Evolutionary conservation across 164 flowering plant genomes (phyloP), one percentile per base, ranked within the genome.

Genomic region (Chimonanthus praecox): DNA sequence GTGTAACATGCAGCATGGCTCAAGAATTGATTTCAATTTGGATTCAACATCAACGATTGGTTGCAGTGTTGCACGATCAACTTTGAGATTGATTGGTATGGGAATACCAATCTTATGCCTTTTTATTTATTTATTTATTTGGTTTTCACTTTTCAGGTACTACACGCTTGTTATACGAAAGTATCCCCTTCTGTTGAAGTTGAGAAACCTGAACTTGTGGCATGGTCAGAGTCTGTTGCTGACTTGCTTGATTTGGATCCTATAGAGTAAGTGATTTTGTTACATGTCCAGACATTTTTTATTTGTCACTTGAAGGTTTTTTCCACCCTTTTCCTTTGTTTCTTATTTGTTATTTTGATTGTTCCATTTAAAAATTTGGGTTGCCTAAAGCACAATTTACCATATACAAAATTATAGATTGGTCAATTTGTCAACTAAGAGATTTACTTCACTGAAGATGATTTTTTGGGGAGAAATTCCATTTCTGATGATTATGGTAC

Each of bases 151-250:
- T 73, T 80, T 68, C 71, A 96, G 99, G 99, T 96, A 4, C 78
- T 86, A 13, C 97, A 86, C 84, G 94, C 99, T 71, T 96, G 98
- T 70, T 96, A 94, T 80, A 79, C 97, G 33, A 91, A 86, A 84
- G 93, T 96, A 16, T 84, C 86, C 11, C 97, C 99, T 1, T 93
- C 99, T 58, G 95, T 73, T 72, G 91, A 89, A 82, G 94, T 91
- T 50, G 95, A 94, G 63, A 84, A 89, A 71, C 99, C 99, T 71
- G 86, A 94, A 80, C 94, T 96, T 73, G 95, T 96, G 74, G 93
- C 87, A 0, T 92, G 97, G 97, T 96, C 98, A 7, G 92, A 89
- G 50, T 88, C 92, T 16, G 99, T 92, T 50, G 97, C 92, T 16
- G 89, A 88, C 75, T 78, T 90, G 73, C 90, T 96, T 73, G 95